Evolutionary conservation across 176 grass and related monocot species (phyloP), one percentile per base, ranked within the genome.

Genomic region (Bromus sterilis): DNA sequence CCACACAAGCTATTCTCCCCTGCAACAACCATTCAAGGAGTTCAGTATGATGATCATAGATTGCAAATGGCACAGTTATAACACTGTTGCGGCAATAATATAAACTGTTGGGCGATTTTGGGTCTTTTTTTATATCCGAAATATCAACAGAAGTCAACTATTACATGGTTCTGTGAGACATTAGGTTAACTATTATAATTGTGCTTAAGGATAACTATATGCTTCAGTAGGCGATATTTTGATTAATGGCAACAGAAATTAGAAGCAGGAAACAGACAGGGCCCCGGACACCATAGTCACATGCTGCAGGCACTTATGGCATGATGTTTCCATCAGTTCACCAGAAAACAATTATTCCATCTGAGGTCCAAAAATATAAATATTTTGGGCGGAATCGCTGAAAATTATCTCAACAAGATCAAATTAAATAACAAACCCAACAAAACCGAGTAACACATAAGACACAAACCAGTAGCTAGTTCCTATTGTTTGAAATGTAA

Each of bases 1-100:
- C 29, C 36, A 83, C 80, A 15, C 90, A 92, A 5, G 86, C 83
- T 86, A 92, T 66, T 28, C 35, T 83, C 56, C 90, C 90, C 90
- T 89, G 86, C 8, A 83, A 71, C 9, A 86, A 55, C 56, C 48
- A 83, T 32, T 36, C 29, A 26, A 82, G 1, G 29, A 13, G 20
- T 49, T 86, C 64, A 80, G 35, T 44, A 65, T 42, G 33, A 7
- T 85, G 71, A 56, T 32, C 59, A 76, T 7, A 33, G 1, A 9
- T 4, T 31, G 20, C 11, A 1, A 60, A 33, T 3, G 26, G 49
- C 31, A 66, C 16, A 35, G 37, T 1, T 2, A 69, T 25, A 12
- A 9, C 0, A 71, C 68, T 46, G 14, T 1, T 71, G 40, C 0
- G 0, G 7, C 59, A 76, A 80, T 85, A 61, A 26, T 29, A 24